Evolutionary conservation across 768 basidiomycete species (phyloP).

Genomic region (Glaciozyma martinii): DNA sequence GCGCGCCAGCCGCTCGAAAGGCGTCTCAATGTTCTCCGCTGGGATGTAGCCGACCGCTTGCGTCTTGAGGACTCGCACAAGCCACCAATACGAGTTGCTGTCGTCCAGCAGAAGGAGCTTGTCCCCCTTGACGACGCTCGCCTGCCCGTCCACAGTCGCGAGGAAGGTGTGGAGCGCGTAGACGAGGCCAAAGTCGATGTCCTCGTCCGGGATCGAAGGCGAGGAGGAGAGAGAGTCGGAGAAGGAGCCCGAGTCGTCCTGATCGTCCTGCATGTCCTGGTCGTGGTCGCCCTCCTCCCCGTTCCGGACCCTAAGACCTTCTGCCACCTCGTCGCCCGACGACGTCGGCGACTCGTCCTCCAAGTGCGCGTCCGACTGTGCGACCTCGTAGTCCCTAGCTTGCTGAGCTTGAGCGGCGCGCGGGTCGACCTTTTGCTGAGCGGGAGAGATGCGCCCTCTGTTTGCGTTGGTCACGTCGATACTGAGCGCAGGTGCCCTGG

Average conservation of each 20-base stretch:
- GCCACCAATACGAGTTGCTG: constrained; percentile 99
- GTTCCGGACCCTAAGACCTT: constrained; percentile 6
- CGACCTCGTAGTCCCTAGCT: constrained; percentile 3
- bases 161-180: constrained; percentile 93
- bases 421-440: background rate
- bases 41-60: constrained; percentile 99
- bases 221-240: constrained; percentile 32
- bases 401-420: background rate
- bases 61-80: constrained; percentile 94
- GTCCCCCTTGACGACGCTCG: constrained; percentile 97
- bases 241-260: constrained; percentile 30
- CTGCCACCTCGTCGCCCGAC: constrained; percentile 21
- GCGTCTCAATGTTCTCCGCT: constrained; percentile 98
- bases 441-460: no score
- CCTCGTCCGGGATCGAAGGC: constrained; percentile 35
- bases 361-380: constrained; percentile 12
- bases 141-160: constrained; percentile 96
- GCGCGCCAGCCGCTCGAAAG: constrained; percentile 86
- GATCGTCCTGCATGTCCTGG: constrained; percentile 20
- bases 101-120: constrained; percentile 94
- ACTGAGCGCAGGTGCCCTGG: no score
- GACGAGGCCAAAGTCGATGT: constrained; percentile 82
- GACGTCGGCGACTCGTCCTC: constrained; percentile 7
- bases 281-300: constrained; percentile 10
- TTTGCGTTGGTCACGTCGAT: no score